Evolutionary conservation across 1,139 yeast genomes (phyloP).

Genomic region (Diutina rugosa): DNA sequence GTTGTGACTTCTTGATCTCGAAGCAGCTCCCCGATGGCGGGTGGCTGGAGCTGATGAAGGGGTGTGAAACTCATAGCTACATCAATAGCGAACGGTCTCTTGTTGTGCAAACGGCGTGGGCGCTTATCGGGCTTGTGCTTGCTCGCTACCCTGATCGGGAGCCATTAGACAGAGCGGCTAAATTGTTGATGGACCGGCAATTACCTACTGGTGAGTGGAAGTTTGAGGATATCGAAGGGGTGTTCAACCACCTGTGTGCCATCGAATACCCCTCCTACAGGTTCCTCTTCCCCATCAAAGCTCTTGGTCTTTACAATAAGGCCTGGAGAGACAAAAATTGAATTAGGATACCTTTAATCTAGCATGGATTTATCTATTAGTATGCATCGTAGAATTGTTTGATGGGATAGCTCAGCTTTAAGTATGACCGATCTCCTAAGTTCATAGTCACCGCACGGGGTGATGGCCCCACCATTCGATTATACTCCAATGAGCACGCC

Average conservation of each 20-base stretch:
- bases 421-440: neutral
- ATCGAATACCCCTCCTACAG: conserved; percentile 94
- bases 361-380: neutral
- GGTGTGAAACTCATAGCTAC: conserved; percentile 76
- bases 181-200: conserved; percentile 58
- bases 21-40: conserved; percentile 88
- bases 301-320: conserved; percentile 63
- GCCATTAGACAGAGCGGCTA: conserved; percentile 52
- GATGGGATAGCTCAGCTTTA: conserved; percentile 1
- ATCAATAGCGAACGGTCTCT: conserved; percentile 47
- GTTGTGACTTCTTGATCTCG: conserved; percentile 71
- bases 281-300: conserved; percentile 84
- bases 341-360: neutral
- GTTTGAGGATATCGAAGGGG: conserved; percentile 85
- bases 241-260: conserved; percentile 83
- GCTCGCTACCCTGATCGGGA: conserved; percentile 67
- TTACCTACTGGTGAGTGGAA: conserved; percentile 71
- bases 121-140: conserved; percentile 63
- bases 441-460: neutral
- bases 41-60: conserved; percentile 85
- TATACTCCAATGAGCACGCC: neutral
- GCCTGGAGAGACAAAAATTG: neutral
- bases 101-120: conserved; percentile 93
- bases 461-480: neutral
- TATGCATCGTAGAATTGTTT: neutral